Evolutionary conservation across 2,329 filamentous ascomycete species (phyloP).

Genomic region (Xenosphaeropsis pyriputrescens): DNA sequence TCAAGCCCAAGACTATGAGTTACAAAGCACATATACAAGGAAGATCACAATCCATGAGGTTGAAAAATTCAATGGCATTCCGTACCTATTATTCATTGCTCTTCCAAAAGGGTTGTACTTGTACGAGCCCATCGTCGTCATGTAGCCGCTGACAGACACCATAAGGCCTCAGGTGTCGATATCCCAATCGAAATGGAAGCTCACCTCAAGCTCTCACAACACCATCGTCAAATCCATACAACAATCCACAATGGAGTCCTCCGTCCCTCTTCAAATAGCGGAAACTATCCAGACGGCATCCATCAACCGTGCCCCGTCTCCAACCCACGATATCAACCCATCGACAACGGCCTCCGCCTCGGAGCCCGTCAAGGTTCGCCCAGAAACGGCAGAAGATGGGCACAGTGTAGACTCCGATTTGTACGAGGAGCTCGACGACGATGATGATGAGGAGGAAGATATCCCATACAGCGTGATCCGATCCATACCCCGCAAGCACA

Average conservation of each 20-base stretch:
- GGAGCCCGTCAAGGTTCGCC: slow-evolving; percentile 36
- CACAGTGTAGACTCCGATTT: slow-evolving; percentile 8
- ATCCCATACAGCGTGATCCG: slow-evolving; percentile 53
- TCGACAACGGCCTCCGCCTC: slow-evolving; percentile 58
- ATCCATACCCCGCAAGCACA: slow-evolving; percentile 32
- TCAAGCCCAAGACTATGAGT: too few relatives aligned
- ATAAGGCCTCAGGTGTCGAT: too few relatives aligned
- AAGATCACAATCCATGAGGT: too few relatives aligned
- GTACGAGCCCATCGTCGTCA: too few relatives aligned
- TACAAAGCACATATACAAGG: too few relatives aligned
- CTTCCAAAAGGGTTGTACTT: too few relatives aligned
- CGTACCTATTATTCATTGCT: too few relatives aligned
- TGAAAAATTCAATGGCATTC: too few relatives aligned
- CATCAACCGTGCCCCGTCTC: slow-evolving; percentile 59
- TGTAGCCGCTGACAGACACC: too few relatives aligned
- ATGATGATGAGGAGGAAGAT: slow-evolving; percentile 27
- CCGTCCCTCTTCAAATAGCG: slow-evolving; percentile 47
- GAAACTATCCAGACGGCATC: slow-evolving; percentile 70
- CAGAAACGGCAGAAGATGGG: slow-evolving; percentile 11
- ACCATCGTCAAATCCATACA: slow-evolving; percentile 33
- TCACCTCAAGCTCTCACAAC: too few relatives aligned
- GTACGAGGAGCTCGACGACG: slow-evolving; percentile 24
- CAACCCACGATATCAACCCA: slow-evolving; percentile 64
- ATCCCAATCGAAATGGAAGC: too few relatives aligned
- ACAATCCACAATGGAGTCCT: slow-evolving; percentile 20